These are phyloP conservation scores for Termitomyces sp. DNA, from an alignment of 768 basidiomycete genomes.

Conservation along the genomic window DNA sequence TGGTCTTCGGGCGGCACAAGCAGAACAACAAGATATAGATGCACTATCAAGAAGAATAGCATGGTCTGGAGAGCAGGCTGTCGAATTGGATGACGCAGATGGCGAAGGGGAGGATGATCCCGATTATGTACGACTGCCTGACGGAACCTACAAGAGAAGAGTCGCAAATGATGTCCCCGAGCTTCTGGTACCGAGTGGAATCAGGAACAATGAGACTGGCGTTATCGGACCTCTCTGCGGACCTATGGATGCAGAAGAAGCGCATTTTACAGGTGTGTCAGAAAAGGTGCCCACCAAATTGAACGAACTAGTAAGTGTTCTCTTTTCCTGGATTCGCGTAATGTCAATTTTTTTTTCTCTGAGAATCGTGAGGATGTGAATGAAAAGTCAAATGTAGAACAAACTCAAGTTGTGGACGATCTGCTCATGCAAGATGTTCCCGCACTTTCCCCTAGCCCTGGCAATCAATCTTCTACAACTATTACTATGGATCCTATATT, in stretches of 20 bases:
- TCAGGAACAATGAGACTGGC: constrained; percentile 48
- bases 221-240: constrained; percentile 36
- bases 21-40: constrained; percentile 55
- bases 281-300: constrained; percentile 49
- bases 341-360: background rate
- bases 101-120: constrained; percentile 57
- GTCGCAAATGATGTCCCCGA: constrained; percentile 11
- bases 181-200: constrained; percentile 43
- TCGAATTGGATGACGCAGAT: constrained; percentile 44
- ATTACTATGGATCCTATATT: constrained; percentile 2
- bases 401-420: constrained; percentile 31
- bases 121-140: constrained; percentile 30
- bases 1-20: constrained; percentile 43
- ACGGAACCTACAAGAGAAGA: constrained; percentile 27
- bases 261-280: constrained; percentile 43
- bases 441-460: constrained; percentile 3
- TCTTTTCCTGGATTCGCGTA: background rate
- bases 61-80: constrained; percentile 56
- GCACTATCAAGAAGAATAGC: constrained; percentile 56
- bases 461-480: constrained; percentile 2
- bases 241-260: constrained; percentile 30
- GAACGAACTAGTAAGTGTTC: constrained; percentile 47
- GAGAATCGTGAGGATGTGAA: constrained; percentile 7
- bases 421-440: constrained; percentile 8
- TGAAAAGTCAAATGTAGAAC: constrained; percentile 29